Base-by-base conservation (phyloP, 225 moss, liverwort and hornwort genomes). In the Straminergon stramineum region DNA sequence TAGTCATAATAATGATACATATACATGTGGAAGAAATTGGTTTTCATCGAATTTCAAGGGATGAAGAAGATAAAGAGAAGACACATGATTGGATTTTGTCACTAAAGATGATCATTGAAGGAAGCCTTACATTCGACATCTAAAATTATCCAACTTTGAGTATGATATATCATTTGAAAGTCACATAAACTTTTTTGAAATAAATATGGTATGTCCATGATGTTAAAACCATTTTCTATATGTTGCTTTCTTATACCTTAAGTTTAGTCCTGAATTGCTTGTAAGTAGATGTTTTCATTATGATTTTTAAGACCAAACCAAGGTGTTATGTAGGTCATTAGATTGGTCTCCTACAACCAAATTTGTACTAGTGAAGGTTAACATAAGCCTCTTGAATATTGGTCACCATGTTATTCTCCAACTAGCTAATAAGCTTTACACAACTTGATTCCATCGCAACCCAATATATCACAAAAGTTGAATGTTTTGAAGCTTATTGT, bases 401-500 rank as follows among this genome's bases (percentile, higher is more conserved):
- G 8, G 56, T 86, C 74, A 37, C 74, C 28, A 80, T 45, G 30
- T 26, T 55, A 23, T 77, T 87, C 78, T 82, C 70, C 61, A 60
- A 76, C 66, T 65, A 48, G 82, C 41, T 48, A 48, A 10, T 48
- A 75, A 83, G 68, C 60, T 81, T 80, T 70, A 71, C 24, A 57
- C 79, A 73, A 64, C 26, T 70, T 85, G 70, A 67, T 84, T 80
- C 67, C 31, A 82, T 81, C 68, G 82, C 85, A 79, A 73, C 82
- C 64, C 87, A 79, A 82, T 77, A 63, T 89, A 89, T 89, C 75
- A 86, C 63, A 87, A 65, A 70, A 56, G 58, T 87, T 87, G 74
- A 66, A 66, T 35, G 17, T 90, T 92, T 79, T 83, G 41, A 88
- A 88, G 39, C 64, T 64, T 48, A 86, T 70, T 83, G 73, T 86